A percentile compares a stretch with the other conserved stretches of the same genome.
Conservation (phyloP, 2,329 filamentous ascomycete species). For the Ophiostoma perfectum region DNA sequence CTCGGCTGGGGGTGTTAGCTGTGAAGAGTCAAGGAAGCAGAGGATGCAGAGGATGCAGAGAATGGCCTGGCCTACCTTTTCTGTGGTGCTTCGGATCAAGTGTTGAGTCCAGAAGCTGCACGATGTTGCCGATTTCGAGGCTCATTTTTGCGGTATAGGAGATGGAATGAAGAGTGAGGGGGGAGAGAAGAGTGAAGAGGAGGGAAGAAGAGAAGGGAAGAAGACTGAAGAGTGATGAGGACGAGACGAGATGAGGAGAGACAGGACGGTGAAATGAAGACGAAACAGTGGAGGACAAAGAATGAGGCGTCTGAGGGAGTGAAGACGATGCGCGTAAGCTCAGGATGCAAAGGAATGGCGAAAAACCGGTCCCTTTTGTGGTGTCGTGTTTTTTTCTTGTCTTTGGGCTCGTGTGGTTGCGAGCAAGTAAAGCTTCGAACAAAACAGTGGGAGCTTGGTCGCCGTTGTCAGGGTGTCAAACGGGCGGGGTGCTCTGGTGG, state of each 20-base stretch:
- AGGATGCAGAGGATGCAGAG: background rate
- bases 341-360: background rate
- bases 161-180: conserved; percentile 1
- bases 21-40: too few species aligned
- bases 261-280: background rate
- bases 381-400: conserved; percentile 14
- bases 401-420: background rate
- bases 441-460: conserved; percentile 22
- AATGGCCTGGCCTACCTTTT: conserved; percentile 59
- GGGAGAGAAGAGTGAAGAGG: background rate
- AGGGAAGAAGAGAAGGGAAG: background rate
- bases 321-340: background rate
- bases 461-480: conserved; percentile 22
- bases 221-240: background rate
- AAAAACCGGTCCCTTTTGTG: conserved; percentile 5
- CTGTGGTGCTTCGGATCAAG: conserved; percentile 82
- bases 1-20: conserved; percentile 59
- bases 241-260: background rate
- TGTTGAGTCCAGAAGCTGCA: conserved; percentile 83
- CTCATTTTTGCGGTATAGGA: conserved; percentile 44
- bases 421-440: conserved; percentile 17
- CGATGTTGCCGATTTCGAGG: conserved; percentile 56
- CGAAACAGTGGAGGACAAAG: background rate
- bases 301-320: background rate
- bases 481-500: conserved; percentile 21